Evolutionary conservation across 306 rosid genomes (phyloP).

Genomic region (Lathyrus tuberosus): DNA sequence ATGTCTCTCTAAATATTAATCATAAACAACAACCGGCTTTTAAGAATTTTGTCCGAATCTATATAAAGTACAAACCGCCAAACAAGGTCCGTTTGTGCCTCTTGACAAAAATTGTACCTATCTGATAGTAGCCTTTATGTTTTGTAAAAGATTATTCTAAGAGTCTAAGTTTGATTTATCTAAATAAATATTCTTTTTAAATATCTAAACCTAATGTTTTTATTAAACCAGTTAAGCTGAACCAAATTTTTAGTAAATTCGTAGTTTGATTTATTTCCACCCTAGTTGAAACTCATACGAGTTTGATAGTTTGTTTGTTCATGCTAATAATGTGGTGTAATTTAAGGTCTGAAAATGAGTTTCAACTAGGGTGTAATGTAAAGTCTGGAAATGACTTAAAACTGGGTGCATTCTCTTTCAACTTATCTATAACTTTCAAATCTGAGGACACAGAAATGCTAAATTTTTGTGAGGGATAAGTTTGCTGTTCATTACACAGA

Average conservation of each 20-base stretch:
- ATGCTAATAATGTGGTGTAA: neutral
- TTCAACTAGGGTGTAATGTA: neutral
- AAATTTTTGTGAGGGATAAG: too few relatives aligned
- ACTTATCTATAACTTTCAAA: too few relatives aligned
- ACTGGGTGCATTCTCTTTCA: too few relatives aligned
- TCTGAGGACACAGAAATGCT: too few relatives aligned
- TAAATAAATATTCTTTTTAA: too few relatives aligned
- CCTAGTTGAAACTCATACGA: too few relatives aligned
- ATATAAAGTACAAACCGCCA: conserved; percentile 28
- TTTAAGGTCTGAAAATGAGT: neutral
- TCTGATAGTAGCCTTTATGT: neutral
- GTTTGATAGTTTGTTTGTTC: neutral
- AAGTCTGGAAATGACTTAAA: neutral
- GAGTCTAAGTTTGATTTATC: too few relatives aligned
- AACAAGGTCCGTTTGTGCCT: conserved; percentile 16
- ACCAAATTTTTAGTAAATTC: too few relatives aligned
- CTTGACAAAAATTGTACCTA: neutral
- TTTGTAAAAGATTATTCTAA: neutral
- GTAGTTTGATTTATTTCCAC: too few relatives aligned
- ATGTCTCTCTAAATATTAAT: conserved; percentile 1
- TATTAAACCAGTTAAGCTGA: too few relatives aligned
- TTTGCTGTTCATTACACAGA: too few relatives aligned
- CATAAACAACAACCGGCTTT: neutral
- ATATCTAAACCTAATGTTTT: too few relatives aligned
- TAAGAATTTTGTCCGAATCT: conserved; percentile 25